Percentiles rank a stretch among this genome's conserved stretches.
Conservation (phyloP, 345 rosid genomes). For the Syzygium jambos region DNA sequence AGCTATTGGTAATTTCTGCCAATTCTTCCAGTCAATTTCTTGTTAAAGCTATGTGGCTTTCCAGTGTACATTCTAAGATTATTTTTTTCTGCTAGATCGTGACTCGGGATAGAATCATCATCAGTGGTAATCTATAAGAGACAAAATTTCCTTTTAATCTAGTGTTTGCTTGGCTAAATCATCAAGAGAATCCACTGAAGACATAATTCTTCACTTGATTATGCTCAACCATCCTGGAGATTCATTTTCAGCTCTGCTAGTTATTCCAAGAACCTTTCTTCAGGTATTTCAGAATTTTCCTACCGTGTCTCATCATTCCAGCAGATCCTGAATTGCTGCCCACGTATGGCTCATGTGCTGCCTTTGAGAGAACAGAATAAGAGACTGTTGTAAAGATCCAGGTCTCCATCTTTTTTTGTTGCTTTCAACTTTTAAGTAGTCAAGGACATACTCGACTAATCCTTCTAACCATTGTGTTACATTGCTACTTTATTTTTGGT, state of each 20-base stretch:
- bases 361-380: not conserved
- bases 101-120: not conserved
- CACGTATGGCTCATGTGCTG: not conserved
- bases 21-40: not conserved
- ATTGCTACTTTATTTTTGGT: not conserved
- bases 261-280: not conserved
- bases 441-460: not conserved
- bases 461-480: not conserved
- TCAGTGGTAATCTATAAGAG: not conserved
- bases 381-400: not conserved
- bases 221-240: not conserved
- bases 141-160: not conserved
- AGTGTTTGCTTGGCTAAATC: not conserved
- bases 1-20: not conserved
- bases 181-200: not conserved
- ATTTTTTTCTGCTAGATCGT: not conserved
- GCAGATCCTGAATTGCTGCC: not conserved
- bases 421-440: not conserved
- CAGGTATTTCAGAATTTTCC: not conserved
- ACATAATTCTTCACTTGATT: not conserved
- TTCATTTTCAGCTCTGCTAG: not conserved
- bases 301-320: not conserved
- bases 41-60: not conserved
- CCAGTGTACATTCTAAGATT: not conserved
- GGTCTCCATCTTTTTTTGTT: not conserved